A percentile compares a stretch with the other conserved stretches of the same genome.
Evolutionary conservation across 2,329 filamentous ascomycete genomes (phyloP).

Genomic region (Cladosporium phlei): DNA sequence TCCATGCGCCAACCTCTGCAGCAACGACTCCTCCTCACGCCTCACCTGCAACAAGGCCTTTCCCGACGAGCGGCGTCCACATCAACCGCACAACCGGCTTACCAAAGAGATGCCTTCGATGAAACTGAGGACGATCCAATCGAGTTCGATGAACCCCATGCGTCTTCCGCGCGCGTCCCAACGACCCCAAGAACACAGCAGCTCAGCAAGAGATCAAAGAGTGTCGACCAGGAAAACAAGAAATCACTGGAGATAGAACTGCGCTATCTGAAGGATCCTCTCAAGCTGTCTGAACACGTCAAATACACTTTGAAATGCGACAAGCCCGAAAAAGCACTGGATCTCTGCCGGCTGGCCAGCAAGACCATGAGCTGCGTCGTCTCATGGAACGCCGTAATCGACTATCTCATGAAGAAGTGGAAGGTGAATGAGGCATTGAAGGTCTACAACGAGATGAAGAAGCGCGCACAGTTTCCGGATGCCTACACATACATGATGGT

Average conservation of each 20-base stretch:
- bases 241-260: constrained; percentile 52
- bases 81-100: neutral
- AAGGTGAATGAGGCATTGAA: constrained; percentile 64
- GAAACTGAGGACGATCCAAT: neutral
- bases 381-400: constrained; percentile 83
- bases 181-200: neutral
- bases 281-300: constrained; percentile 67
- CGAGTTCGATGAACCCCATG: neutral
- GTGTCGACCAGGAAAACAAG: constrained; percentile 17
- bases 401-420: constrained; percentile 60
- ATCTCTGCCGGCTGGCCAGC: constrained; percentile 66
- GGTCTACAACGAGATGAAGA: constrained; percentile 99
- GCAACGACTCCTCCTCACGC: constrained; percentile 23
- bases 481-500: constrained; percentile 79
- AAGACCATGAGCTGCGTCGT: constrained; percentile 61
- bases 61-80: constrained; percentile 2
- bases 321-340: constrained; percentile 61
- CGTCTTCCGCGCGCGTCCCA: neutral
- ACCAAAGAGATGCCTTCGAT: neutral
- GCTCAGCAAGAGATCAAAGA: constrained; percentile 1
- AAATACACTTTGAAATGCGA: constrained; percentile 54
- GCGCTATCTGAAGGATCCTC: constrained; percentile 62
- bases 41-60: constrained; percentile 14
- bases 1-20: constrained; percentile 14
- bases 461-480: constrained; percentile 75